Evolutionary conservation across 805 yeast species (phyloP).

Genomic region (Candida succiphila): DNA sequence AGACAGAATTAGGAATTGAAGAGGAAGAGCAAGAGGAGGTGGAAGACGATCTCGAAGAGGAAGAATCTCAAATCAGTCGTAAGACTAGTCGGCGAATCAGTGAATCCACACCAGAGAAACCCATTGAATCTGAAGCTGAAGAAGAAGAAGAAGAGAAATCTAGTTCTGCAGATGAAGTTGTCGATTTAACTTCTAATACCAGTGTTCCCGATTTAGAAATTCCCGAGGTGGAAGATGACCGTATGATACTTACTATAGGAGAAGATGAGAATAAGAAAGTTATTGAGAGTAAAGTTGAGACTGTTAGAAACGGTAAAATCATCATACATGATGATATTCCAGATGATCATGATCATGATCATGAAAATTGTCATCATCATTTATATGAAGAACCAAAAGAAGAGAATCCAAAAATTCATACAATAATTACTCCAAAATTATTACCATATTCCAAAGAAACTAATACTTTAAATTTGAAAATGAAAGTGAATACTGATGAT

Average conservation of each 20-base stretch:
- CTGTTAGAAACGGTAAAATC: background rate
- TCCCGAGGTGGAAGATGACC: too few species aligned
- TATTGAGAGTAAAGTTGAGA: background rate
- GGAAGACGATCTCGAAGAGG: constrained; percentile 2
- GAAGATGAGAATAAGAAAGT: background rate
- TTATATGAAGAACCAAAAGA: constrained; percentile 2
- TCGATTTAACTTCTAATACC: background rate
- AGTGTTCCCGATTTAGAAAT: background rate
- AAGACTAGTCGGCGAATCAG: background rate
- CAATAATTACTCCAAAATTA: background rate
- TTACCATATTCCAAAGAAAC: background rate
- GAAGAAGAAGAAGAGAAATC: background rate
- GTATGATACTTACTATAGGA: background rate
- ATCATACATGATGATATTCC: background rate
- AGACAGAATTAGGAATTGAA: constrained; percentile 2
- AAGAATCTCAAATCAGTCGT: too few species aligned
- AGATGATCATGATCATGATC: constrained; percentile 1
- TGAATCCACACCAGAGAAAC: background rate
- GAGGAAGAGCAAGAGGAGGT: background rate
- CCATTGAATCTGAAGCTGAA: background rate
- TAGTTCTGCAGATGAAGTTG: constrained; percentile 1
- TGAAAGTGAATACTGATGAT: constrained; percentile 1
- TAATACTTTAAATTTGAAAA: background rate
- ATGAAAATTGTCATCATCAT: constrained; percentile 3
- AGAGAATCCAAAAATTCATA: constrained; percentile 1